A percentile compares a stretch with the other conserved stretches of the same genome.
Evolutionary conservation across 192 early-diverging fungal genomes (phyloP).

Genomic region (Backusella psychrophila): DNA sequence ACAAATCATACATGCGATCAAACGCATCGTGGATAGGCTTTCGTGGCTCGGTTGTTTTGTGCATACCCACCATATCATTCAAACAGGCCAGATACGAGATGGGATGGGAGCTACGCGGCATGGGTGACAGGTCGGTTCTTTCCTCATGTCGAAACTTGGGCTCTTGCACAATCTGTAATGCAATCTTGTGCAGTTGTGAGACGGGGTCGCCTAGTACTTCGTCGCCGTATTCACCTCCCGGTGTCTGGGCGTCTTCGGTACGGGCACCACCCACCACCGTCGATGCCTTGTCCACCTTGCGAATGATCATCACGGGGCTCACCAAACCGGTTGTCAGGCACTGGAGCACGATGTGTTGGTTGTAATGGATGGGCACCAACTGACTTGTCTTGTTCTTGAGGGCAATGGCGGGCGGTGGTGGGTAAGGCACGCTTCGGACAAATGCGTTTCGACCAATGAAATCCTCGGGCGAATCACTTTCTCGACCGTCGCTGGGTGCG

Average conservation of each 20-base stretch:
- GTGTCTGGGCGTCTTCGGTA: constrained; percentile 1
- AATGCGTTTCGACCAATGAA: constrained; percentile 42
- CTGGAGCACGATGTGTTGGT: constrained; percentile 85
- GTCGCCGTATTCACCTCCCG: constrained; percentile 45
- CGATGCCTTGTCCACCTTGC: constrained; percentile 82
- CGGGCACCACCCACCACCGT: constrained; percentile 68
- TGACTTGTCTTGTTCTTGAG: constrained; percentile 58
- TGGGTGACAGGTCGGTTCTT: not conserved
- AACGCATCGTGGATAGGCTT: constrained; percentile 30
- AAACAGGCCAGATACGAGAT: constrained; percentile 72
- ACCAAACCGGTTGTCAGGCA: constrained; percentile 83
- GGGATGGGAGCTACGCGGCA: constrained; percentile 39
- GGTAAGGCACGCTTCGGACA: constrained; percentile 50
- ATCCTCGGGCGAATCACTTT: constrained; percentile 41
- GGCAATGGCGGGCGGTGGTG: constrained; percentile 74
- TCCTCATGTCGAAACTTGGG: constrained; percentile 13
- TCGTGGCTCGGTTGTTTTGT: constrained; percentile 55
- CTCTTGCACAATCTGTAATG: constrained; percentile 72
- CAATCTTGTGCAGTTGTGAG: constrained; percentile 89
- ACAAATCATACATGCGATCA: not conserved
- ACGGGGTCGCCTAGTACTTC: constrained; percentile 77
- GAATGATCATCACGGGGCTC: constrained; percentile 77
- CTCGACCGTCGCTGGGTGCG: constrained; percentile 42
- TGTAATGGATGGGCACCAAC: constrained; percentile 79
- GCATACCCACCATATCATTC: constrained; percentile 77